Base-by-base conservation (phyloP, 2,329 filamentous ascomycete genomes). In the Botrytis hyacinthi region DNA sequence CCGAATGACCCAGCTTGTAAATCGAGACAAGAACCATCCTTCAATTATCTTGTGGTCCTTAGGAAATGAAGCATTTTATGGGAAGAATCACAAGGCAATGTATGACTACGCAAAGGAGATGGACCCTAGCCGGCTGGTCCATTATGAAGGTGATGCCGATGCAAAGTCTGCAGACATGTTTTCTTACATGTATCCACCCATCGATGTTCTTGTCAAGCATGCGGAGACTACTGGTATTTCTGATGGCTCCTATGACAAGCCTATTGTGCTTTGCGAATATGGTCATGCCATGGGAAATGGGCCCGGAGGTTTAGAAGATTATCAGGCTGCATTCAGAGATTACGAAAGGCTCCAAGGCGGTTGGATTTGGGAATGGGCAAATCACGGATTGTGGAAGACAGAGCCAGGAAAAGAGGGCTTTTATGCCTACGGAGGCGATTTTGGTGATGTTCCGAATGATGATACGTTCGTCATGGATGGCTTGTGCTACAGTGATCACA, bases 61-160 rank as follows among this genome's bases (percentile, higher is more conserved):
- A 0, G 92, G 91, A 0, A 93, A 93, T 77, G 91, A 93, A 79
- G 87, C 91, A 0, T 93, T 92, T 79, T 93, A 92, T 77, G 91
- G 91, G 0, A 83, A 84, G 14, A 93, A 93, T 78, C 89, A 91
- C 78, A 85, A 84, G 63, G 88, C 87, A 48, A 93, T 93, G 91
- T 90, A 90, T 76, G 81, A 87, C 5, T 88, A 84, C 80, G 84
- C 86, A 73, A 87, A 87, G 71, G 74, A 78, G 0, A 82, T 83
- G 54, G 88, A 90, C 76, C 81, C 83, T 5, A 85, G 83, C n/a
- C 81, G 88, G 67, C 84, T 84, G 2, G 82, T 89, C 3, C 88
- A 90, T 76, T 89, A 89, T 75, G 88, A 89, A 79, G 86, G 85
- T 14, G 87, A 89, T 76, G 80, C 82, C 9, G 79, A 86, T 48